These are phyloP conservation scores for Colletotrichum cereale DNA, from an alignment of 2,329 filamentous ascomycete species.

Conservation along the genomic window DNA sequence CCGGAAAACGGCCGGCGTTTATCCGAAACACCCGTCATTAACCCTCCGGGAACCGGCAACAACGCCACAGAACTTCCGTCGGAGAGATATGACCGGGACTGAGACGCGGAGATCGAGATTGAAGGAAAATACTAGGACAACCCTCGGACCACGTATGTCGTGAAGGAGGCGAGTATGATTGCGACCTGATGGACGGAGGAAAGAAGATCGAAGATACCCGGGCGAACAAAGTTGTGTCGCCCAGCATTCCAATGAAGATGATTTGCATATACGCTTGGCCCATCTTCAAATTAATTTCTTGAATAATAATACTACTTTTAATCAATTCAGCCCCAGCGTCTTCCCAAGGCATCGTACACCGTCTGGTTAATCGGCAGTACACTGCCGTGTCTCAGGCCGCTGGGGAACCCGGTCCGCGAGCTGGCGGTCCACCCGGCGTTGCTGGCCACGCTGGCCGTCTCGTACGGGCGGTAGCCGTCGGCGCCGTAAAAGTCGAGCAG, in stretches of 20 bases:
- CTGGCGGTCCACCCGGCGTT: constrained; percentile 61
- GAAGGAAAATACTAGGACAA: background rate
- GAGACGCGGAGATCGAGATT: background rate
- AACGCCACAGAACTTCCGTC: background rate
- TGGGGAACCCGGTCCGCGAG: constrained; percentile 57
- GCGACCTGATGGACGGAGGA: background rate
- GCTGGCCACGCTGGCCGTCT: constrained; percentile 56
- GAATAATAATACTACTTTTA: background rate
- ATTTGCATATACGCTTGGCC: background rate
- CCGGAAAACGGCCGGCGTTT: background rate
- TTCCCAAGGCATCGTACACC: constrained; percentile 52
- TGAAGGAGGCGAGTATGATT: background rate
- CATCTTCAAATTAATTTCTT: background rate
- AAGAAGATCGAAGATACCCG: background rate
- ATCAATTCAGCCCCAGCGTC: constrained; percentile 10
- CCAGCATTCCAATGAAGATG: background rate
- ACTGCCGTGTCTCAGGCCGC: constrained; percentile 63
- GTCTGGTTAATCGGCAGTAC: constrained; percentile 61
- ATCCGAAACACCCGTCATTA: background rate
- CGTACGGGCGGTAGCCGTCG: constrained; percentile 64
- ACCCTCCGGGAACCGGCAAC: background rate
- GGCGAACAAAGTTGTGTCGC: background rate
- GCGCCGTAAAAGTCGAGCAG: constrained; percentile 63
- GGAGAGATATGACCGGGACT: background rate
- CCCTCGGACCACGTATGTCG: background rate